Conservation (phyloP, 2,329 filamentous ascomycete genomes). For the Neoascochyta sp. region DNA sequence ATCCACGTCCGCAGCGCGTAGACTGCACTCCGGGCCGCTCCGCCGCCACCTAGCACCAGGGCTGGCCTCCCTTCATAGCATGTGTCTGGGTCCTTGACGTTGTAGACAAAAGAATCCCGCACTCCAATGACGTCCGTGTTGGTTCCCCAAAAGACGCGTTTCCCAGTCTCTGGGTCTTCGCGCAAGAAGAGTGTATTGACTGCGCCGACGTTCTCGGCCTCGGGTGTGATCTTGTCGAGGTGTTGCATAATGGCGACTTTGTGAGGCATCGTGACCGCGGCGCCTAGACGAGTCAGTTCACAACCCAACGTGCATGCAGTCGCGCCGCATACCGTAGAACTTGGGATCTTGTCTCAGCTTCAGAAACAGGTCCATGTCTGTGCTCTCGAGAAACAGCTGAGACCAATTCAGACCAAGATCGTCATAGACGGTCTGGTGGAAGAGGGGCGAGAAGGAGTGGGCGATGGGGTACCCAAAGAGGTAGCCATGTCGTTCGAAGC, state of each 20-base stretch:
- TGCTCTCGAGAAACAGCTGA: slow-evolving; percentile 47
- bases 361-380: slow-evolving; percentile 45
- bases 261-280: slow-evolving; percentile 78
- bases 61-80: slow-evolving; percentile 59
- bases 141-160: slow-evolving; percentile 61
- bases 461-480: slow-evolving; percentile 56
- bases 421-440: slow-evolving; percentile 54
- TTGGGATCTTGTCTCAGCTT: slow-evolving; percentile 52
- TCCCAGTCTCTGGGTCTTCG: slow-evolving; percentile 44
- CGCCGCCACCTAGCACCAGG: slow-evolving; percentile 72
- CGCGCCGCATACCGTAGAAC: slow-evolving; percentile 54
- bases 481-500: slow-evolving; percentile 48
- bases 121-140: slow-evolving; percentile 81
- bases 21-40: slow-evolving; percentile 71
- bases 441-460: slow-evolving; percentile 53
- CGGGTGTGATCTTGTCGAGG: slow-evolving; percentile 70
- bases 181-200: slow-evolving; percentile 74
- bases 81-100: slow-evolving; percentile 43
- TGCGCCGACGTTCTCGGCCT: slow-evolving; percentile 69
- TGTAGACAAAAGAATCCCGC: slow-evolving; percentile 62
- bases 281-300: slow-evolving; percentile 45
- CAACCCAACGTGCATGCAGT: too few relatives aligned
- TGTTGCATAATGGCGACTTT: slow-evolving; percentile 72
- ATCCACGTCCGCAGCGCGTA: slow-evolving; percentile 71
- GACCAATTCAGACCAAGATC: slow-evolving; percentile 50